Evolutionary conservation across 129 eudicot species (phyloP).

Genomic region (Centella asiatica): DNA sequence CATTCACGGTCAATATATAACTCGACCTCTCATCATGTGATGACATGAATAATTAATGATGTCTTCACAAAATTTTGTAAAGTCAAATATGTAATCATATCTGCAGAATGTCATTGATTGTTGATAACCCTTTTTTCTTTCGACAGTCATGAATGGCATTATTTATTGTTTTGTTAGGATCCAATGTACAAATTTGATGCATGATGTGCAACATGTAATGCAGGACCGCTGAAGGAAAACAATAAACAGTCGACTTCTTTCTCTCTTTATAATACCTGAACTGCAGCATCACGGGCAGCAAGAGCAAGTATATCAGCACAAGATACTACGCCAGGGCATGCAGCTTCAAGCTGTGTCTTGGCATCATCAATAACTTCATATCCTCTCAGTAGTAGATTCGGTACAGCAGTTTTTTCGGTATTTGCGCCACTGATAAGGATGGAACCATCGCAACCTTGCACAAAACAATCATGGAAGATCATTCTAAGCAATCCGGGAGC

Average conservation of each 20-base stretch:
- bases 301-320: slow-evolving; percentile 11
- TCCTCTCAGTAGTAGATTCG: slow-evolving; percentile 6
- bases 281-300: slow-evolving; percentile 9
- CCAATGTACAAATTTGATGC: no score
- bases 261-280: no score
- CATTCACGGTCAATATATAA: no score
- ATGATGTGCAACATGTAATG: no score
- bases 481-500: slow-evolving; percentile 5
- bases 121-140: no score
- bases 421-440: neutral
- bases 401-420: neutral
- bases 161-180: no score
- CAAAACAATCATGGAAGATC: slow-evolving; percentile 9
- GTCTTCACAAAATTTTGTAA: neutral
- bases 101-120: no score
- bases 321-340: slow-evolving; percentile 5
- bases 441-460: slow-evolving; percentile 2
- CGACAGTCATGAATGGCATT: no score
- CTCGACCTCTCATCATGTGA: no score
- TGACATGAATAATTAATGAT: no score
- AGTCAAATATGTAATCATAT: neutral
- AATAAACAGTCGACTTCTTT: no score
- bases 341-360: slow-evolving; percentile 1
- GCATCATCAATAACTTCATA: slow-evolving; percentile 9
- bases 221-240: no score